phyloP scores from a whole-genome alignment of 345 rosid species.

The Fremontodendron californicum region DNA sequence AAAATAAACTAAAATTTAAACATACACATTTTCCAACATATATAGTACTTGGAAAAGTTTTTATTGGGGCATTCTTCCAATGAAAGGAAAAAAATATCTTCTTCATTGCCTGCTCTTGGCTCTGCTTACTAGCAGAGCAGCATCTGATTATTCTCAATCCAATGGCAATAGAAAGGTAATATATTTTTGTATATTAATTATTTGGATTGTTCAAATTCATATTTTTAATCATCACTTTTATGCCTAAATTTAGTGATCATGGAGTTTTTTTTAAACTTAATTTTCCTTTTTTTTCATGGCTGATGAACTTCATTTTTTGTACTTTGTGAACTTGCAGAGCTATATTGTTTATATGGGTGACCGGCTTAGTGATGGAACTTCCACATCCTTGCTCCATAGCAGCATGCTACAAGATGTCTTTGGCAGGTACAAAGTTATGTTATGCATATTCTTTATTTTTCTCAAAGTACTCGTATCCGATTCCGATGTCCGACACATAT shows the following conservation, averaged over 20 bases:
- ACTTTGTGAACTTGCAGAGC: slow-evolving; percentile 17
- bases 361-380: slow-evolving; percentile 29
- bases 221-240: too few species aligned
- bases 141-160: background rate
- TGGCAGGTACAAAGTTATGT: slow-evolving; percentile 24
- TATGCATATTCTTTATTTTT: background rate
- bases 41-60: background rate
- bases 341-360: slow-evolving; percentile 53
- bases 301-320: background rate
- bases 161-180: slow-evolving; percentile 1
- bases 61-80: background rate
- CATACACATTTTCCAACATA: background rate
- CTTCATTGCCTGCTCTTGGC: background rate
- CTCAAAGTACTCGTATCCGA: background rate
- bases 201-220: too few species aligned
- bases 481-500: background rate
- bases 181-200: background rate
- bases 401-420: slow-evolving; percentile 36
- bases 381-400: slow-evolving; percentile 35
- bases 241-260: too few species aligned
- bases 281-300: background rate
- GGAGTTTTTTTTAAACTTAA: too few species aligned
- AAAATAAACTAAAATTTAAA: too few species aligned
- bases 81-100: background rate
- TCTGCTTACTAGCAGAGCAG: background rate